phyloP scores from a whole-genome alignment of 495 filamentous ascomycete species.

The Hypoxylon crocopeplum region DNA sequence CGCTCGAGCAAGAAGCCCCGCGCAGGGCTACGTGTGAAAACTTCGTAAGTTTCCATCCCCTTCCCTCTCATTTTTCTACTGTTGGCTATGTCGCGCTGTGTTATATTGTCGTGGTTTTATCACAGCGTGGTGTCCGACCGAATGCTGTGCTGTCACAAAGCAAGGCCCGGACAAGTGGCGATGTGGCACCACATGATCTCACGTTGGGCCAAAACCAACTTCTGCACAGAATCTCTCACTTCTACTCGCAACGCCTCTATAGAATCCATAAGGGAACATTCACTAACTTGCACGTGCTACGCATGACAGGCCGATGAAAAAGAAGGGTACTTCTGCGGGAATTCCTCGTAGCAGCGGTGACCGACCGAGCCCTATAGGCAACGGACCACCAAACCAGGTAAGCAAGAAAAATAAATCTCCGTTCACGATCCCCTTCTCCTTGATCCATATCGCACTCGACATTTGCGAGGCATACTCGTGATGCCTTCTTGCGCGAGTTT shows the following conservation, averaged over 20 bases:
- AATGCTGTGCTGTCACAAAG: conserved; percentile 39
- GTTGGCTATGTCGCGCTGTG: conserved; percentile 11
- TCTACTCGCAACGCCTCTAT: conserved; percentile 5
- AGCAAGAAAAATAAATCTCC: conserved; percentile 23
- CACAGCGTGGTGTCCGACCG: conserved; percentile 29
- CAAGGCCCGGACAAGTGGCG: conserved; percentile 44
- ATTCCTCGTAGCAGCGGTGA: conserved; percentile 59
- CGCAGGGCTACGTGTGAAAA: conserved; percentile 68
- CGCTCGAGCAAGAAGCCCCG: conserved; percentile 62
- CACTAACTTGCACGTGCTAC: conserved; percentile 19
- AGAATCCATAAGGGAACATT: conserved; percentile 6
- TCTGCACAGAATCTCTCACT: conserved; percentile 29
- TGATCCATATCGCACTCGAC: background rate
- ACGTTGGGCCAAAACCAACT: conserved; percentile 28
- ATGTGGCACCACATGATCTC: conserved; percentile 47
- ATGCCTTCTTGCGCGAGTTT: conserved; percentile 24
- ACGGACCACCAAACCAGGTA: conserved; percentile 54
- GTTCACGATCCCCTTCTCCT: background rate
- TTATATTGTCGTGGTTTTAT: conserved; percentile 10
- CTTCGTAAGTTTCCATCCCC: conserved; percentile 64
- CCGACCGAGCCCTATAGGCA: conserved; percentile 55
- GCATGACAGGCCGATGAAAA: conserved; percentile 60
- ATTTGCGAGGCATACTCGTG: conserved; percentile 12
- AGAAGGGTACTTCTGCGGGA: conserved; percentile 58
- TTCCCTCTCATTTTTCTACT: conserved; percentile 31